phyloP scores from a whole-genome alignment of 1,139 yeast species.

The Scheffersomyces stambukii region DNA sequence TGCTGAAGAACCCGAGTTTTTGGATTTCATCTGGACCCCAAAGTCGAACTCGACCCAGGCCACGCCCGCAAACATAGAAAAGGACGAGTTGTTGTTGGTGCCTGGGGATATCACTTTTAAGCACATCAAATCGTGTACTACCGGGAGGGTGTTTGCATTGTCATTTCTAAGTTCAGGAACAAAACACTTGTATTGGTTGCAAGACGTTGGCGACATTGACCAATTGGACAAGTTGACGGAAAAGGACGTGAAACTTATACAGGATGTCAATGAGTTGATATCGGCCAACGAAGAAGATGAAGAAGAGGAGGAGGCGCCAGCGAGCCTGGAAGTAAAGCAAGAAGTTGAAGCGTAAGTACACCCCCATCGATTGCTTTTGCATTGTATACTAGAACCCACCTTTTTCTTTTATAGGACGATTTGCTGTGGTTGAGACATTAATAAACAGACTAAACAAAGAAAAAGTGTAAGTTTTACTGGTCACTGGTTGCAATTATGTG shows the following conservation, averaged over 20 bases:
- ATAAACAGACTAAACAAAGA: too few relatives aligned
- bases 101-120: slow-evolving; percentile 93
- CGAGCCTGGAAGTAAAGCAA: slow-evolving; percentile 19
- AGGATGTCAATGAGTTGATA: slow-evolving; percentile 53
- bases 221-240: slow-evolving; percentile 59
- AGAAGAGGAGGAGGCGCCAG: slow-evolving; percentile 30
- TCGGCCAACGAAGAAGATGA: slow-evolving; percentile 39
- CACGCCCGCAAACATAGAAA: slow-evolving; percentile 36
- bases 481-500: not conserved
- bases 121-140: slow-evolving; percentile 65
- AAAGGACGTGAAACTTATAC: slow-evolving; percentile 54
- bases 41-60: slow-evolving; percentile 25
- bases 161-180: slow-evolving; percentile 82
- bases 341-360: slow-evolving; percentile 16
- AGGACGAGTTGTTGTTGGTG: slow-evolving; percentile 72
- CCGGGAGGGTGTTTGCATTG: slow-evolving; percentile 84
- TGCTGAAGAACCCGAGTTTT: slow-evolving; percentile 49
- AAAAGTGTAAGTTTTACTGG: not conserved
- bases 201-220: slow-evolving; percentile 67
- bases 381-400: too few relatives aligned
- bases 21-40: slow-evolving; percentile 42
- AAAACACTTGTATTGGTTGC: slow-evolving; percentile 86
- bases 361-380: too few relatives aligned
- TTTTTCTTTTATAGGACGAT: too few relatives aligned
- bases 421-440: too few relatives aligned